Evolutionary conservation across 805 yeast genomes (phyloP).

Genomic region (Suhomyces canberraensis): DNA sequence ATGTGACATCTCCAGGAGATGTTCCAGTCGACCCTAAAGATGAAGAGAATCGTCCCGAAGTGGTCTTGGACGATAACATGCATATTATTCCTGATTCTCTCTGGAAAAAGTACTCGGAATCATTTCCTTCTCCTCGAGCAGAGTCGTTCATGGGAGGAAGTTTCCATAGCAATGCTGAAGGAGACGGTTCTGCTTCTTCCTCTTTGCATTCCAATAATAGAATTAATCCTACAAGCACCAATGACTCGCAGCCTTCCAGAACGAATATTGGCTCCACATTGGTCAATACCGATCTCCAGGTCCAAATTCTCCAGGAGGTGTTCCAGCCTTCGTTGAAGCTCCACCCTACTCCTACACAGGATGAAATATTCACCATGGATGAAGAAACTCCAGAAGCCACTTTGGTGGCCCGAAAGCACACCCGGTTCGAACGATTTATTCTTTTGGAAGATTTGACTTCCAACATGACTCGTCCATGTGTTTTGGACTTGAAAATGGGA

Average conservation of each 20-base stretch:
- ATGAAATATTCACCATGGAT: conserved; percentile 46
- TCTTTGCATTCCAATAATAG: conserved; percentile 3
- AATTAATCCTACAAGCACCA: background rate
- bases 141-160: conserved; percentile 9
- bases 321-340: conserved; percentile 23
- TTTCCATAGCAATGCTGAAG: background rate
- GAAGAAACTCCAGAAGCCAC: conserved; percentile 16
- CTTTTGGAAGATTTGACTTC: conserved; percentile 86
- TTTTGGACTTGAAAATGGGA: conserved; percentile 95
- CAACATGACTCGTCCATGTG: conserved; percentile 83
- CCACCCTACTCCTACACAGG: conserved; percentile 30
- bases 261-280: conserved; percentile 34
- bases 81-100: conserved; percentile 87
- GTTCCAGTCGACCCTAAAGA: background rate
- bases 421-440: conserved; percentile 75
- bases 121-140: conserved; percentile 16
- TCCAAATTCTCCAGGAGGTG: conserved; percentile 37
- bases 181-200: conserved; percentile 1
- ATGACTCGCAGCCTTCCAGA: conserved; percentile 4
- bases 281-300: conserved; percentile 38
- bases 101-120: conserved; percentile 56
- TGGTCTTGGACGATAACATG: conserved; percentile 84
- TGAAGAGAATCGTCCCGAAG: conserved; percentile 57
- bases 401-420: conserved; percentile 33
- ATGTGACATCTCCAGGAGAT: background rate